Conservation (phyloP, 257 asterid species). For the Paulownia fortunei region DNA sequence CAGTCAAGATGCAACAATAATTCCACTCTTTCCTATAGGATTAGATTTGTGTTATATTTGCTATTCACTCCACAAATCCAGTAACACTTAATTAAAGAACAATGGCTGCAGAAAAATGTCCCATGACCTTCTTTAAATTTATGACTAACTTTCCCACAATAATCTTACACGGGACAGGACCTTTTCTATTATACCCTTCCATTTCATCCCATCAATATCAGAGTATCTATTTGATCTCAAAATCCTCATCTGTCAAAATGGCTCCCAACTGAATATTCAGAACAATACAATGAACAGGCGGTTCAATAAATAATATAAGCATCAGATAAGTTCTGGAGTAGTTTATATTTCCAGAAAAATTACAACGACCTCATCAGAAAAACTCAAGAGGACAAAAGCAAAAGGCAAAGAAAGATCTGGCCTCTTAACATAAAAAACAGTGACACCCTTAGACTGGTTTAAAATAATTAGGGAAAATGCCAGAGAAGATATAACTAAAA, state of each 20-base stretch:
- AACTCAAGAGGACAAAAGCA: neutral
- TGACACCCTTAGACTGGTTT: neutral
- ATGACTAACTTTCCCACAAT: neutral
- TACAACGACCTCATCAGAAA: neutral
- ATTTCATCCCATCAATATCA: neutral
- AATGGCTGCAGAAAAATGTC: slow-evolving; percentile 1
- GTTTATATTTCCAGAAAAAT: neutral
- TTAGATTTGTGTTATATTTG: slow-evolving; percentile 6
- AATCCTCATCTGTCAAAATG: neutral
- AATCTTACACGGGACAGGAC: neutral
- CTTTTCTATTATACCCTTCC: slow-evolving; percentile 10
- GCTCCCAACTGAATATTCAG: neutral
- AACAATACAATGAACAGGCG: neutral
- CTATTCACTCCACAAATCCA: neutral
- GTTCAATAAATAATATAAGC: slow-evolving; percentile 4
- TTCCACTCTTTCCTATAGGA: slow-evolving; percentile 1
- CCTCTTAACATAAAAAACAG: neutral
- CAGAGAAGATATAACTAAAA: neutral
- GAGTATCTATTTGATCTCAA: neutral
- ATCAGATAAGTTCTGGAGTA: slow-evolving; percentile 9
- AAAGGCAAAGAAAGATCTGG: neutral
- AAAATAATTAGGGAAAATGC: neutral
- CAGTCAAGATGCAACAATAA: neutral
- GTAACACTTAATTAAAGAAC: neutral
- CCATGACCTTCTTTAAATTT: neutral